Base-by-base conservation (phyloP, 2,329 filamentous ascomycete species). In the Neofusicoccum parvum region DNA sequence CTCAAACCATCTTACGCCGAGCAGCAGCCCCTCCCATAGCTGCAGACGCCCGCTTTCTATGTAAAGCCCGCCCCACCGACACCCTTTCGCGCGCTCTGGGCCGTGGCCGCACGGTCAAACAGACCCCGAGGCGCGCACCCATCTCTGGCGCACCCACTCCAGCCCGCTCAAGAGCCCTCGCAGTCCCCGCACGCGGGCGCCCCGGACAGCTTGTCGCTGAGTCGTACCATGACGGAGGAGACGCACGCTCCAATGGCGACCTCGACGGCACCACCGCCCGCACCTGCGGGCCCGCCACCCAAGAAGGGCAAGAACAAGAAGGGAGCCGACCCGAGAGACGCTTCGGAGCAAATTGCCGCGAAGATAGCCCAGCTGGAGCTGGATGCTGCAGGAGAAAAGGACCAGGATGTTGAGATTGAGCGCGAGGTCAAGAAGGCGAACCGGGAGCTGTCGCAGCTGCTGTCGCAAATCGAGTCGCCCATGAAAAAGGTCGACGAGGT, bases 331-430 rank as follows among this genome's bases (percentile, higher is more conserved):
- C 91, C 92, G 20, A 92, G 88, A 72, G 95, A 98, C 79, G 93
- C 94, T 53, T 92, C 92, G 68, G 96, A 97, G 79, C 86, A 97
- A 69, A 87, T 99, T 60, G 90, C 94, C 68, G 92, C 94, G 68
- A 92, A 96, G 75, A 97, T 99, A 75, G 94, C 93, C 23, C 95
- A 98, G 81, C 83, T 99, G 66, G 95, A 99, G 79, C 91, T 92
- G 68, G 94, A 97, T 83, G 92, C 91, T 58, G 93, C 93, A 11
- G 92, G 92, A 67, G 94, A 97, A 77, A 97, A 96, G 79, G 94
- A 96, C 72, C 92, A 97, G 80, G 94, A 97, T 80, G 88, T 91
- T 67, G 95, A 98, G 83, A 97, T 99, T 76, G 94, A 96, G 79
- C 91, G 92, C 70, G 93, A 97, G 82, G 92, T 97, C 64, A 95